A percentile compares a stretch with the other conserved stretches of the same genome.
phyloP scores from a whole-genome alignment of 2,329 filamentous ascomycete genomes.

The Pezicula rhizophila region DNA sequence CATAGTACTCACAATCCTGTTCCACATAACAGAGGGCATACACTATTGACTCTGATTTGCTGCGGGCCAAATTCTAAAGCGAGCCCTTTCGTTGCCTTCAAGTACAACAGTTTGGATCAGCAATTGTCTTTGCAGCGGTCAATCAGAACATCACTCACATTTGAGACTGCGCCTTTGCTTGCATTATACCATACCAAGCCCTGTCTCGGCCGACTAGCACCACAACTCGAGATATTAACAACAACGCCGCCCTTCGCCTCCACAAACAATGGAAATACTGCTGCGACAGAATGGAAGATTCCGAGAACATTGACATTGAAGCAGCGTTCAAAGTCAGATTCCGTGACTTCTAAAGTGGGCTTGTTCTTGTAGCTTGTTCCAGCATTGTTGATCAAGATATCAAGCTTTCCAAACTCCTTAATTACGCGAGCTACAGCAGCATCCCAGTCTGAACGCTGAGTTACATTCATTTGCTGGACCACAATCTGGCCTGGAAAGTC shows the following conservation, averaged over 20 bases:
- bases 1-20: slow-evolving; percentile 56
- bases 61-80: slow-evolving; percentile 66
- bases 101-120: background rate
- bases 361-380: slow-evolving; percentile 49
- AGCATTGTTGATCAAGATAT: slow-evolving; percentile 53
- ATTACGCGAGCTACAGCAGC: slow-evolving; percentile 36
- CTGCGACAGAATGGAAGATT: slow-evolving; percentile 51
- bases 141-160: background rate
- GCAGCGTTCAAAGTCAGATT: slow-evolving; percentile 55
- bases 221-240: slow-evolving; percentile 35
- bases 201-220: background rate
- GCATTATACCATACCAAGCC: slow-evolving; percentile 1
- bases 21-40: slow-evolving; percentile 59
- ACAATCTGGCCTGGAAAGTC: background rate
- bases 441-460: slow-evolving; percentile 40
- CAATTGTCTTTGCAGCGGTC: background rate
- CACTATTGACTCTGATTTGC: slow-evolving; percentile 64
- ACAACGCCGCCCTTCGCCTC: slow-evolving; percentile 49
- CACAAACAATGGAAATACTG: slow-evolving; percentile 52
- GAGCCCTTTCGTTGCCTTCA: slow-evolving; percentile 51
- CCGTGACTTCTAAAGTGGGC: slow-evolving; percentile 46
- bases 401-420: slow-evolving; percentile 40
- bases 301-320: slow-evolving; percentile 63
- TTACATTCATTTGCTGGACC: background rate
- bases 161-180: slow-evolving; percentile 41